A percentile compares a stretch with the other conserved stretches of the same genome.
Evolutionary conservation across 2,329 filamentous ascomycete genomes (phyloP).

Genomic region (Gyromitra esculenta): DNA sequence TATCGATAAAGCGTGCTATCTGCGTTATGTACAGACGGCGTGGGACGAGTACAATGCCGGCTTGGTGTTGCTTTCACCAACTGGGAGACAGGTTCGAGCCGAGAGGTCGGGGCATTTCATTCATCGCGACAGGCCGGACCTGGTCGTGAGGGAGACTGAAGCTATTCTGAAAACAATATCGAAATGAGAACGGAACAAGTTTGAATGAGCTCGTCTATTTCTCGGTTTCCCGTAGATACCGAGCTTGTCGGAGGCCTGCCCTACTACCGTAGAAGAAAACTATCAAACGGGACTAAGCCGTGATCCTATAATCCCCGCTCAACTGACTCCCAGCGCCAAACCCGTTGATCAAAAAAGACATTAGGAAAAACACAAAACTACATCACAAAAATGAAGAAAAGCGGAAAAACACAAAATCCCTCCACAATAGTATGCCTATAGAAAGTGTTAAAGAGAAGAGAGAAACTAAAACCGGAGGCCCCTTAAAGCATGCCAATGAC

Average conservation of each 20-base stretch:
- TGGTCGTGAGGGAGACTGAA: slow-evolving; percentile 29
- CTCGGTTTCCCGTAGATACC: background rate
- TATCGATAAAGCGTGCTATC: slow-evolving; percentile 35
- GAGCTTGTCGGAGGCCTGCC: slow-evolving; percentile 13
- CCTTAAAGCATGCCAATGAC: background rate
- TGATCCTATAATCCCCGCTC: slow-evolving; percentile 7
- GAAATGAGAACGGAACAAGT: background rate
- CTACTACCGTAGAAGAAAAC: slow-evolving; percentile 4
- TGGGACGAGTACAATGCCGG: slow-evolving; percentile 25
- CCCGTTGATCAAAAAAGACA: slow-evolving; percentile 32
- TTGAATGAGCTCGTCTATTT: background rate
- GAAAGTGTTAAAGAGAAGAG: slow-evolving; percentile 46
- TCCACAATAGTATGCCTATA: slow-evolving; percentile 29
- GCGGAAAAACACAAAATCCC: slow-evolving; percentile 2
- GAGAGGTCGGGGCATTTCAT: slow-evolving; percentile 43
- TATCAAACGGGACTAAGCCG: slow-evolving; percentile 2
- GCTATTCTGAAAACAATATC: slow-evolving; percentile 8
- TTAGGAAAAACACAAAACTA: slow-evolving; percentile 23
- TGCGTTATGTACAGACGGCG: slow-evolving; percentile 35
- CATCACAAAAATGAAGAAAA: slow-evolving; percentile 4
- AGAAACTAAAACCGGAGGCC: background rate
- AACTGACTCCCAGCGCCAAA: slow-evolving; percentile 28
- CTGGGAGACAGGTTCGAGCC: slow-evolving; percentile 19
- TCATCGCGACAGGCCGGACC: slow-evolving; percentile 35
- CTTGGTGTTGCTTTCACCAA: slow-evolving; percentile 12